A percentile compares a stretch with the other conserved stretches of the same genome.
Conservation (phyloP, 352 stramenopile species). For the Phytophthora cactorum region DNA sequence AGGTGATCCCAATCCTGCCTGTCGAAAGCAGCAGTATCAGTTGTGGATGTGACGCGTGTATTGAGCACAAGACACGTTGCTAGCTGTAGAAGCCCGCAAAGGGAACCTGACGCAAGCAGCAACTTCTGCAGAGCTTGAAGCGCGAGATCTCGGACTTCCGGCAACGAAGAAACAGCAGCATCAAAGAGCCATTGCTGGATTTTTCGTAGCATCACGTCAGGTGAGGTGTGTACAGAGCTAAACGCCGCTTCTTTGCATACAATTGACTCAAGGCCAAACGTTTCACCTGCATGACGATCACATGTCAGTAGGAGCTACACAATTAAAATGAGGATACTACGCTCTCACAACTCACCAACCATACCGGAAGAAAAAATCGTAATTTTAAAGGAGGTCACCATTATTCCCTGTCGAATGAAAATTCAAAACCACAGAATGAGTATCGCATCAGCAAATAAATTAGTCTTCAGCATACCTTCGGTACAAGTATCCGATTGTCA, state of each 20-base stretch:
- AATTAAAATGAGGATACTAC: neutral
- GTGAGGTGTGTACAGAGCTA: slow-evolving; percentile 51
- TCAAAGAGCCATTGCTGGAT: slow-evolving; percentile 76
- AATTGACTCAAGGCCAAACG: slow-evolving; percentile 62
- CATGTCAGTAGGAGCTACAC: slow-evolving; percentile 7
- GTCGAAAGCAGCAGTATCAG: slow-evolving; percentile 29
- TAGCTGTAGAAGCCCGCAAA: slow-evolving; percentile 80
- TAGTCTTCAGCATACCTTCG: slow-evolving; percentile 42
- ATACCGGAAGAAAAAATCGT: slow-evolving; percentile 41
- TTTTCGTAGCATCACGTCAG: slow-evolving; percentile 58
- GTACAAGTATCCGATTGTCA: slow-evolving; percentile 47
- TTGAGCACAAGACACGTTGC: slow-evolving; percentile 74
- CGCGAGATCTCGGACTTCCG: slow-evolving; percentile 64
- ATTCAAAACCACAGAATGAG: slow-evolving; percentile 8
- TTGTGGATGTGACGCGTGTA: slow-evolving; percentile 13
- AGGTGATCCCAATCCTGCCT: slow-evolving; percentile 60
- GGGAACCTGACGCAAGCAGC: slow-evolving; percentile 75
- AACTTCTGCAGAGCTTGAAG: slow-evolving; percentile 67
- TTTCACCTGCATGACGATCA: slow-evolving; percentile 30
- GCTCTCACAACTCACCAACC: slow-evolving; percentile 26
- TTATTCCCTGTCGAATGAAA: slow-evolving; percentile 28
- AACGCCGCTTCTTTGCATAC: slow-evolving; percentile 59
- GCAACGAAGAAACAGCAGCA: slow-evolving; percentile 53
- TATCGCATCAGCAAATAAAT: neutral
- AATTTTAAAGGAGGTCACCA: slow-evolving; percentile 55